Percentiles rank a stretch among this genome's conserved stretches.
phyloP scores from a whole-genome alignment of 2,329 filamentous ascomycete species.

The Aspergillus floridensis region DNA sequence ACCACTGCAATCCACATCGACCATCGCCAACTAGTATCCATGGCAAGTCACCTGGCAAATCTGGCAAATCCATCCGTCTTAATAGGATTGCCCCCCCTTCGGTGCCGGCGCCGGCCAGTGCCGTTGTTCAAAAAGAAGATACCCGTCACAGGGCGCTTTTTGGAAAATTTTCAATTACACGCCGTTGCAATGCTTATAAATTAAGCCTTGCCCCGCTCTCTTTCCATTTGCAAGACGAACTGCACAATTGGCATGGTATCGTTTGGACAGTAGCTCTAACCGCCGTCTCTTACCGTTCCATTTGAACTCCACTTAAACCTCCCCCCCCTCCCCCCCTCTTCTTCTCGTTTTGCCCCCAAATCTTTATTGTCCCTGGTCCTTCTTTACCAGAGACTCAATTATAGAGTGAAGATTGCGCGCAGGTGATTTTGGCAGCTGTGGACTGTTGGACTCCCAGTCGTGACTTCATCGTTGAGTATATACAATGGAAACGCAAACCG shows the following conservation, averaged over 20 bases:
- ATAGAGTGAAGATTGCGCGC: background rate
- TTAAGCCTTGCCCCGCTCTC: slow-evolving; percentile 14
- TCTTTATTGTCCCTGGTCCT: background rate
- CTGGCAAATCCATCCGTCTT: slow-evolving; percentile 14
- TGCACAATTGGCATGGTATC: slow-evolving; percentile 9
- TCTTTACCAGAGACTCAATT: background rate
- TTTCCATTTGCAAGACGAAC: slow-evolving; percentile 6
- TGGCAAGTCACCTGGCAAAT: slow-evolving; percentile 23
- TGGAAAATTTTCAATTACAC: slow-evolving; percentile 13
- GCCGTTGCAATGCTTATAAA: slow-evolving; percentile 19
- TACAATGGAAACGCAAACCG: slow-evolving; percentile 19
- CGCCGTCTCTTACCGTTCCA: slow-evolving; percentile 2
- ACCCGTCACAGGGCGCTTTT: background rate
- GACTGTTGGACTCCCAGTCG: background rate
- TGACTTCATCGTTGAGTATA: background rate
- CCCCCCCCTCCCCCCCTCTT: background rate
- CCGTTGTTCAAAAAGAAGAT: slow-evolving; percentile 2
- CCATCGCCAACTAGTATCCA: slow-evolving; percentile 18
- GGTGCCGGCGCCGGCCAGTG: slow-evolving; percentile 10
- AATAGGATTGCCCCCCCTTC: slow-evolving; percentile 14
- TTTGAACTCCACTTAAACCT: background rate
- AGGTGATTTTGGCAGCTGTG: slow-evolving; percentile 1
- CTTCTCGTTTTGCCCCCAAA: background rate
- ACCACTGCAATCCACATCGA: slow-evolving; percentile 17
- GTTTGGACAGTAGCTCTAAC: slow-evolving; percentile 4